Evolutionary conservation across 164 flowering plant genomes (phyloP).

Genomic region (Macadamia integrifolia): DNA sequence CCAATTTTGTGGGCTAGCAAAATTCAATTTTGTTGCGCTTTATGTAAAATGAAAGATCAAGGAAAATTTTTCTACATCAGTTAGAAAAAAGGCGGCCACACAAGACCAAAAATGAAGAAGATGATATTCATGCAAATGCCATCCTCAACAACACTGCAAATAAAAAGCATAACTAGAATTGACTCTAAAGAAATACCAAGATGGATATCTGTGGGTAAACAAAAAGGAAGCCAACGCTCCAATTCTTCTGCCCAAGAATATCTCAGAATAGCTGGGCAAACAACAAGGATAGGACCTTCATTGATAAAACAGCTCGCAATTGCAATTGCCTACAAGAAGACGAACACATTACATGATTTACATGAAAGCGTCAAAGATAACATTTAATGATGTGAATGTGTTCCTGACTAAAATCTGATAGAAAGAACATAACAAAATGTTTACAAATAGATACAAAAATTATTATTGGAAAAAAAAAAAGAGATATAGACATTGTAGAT

Average conservation of each 20-base stretch:
- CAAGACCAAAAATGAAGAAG: too few species aligned
- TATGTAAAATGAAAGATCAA: too few species aligned
- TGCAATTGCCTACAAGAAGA: conserved; percentile 71
- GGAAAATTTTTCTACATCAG: too few species aligned
- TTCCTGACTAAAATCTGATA: background rate
- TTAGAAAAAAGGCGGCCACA: too few species aligned
- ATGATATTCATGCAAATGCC: too few species aligned
- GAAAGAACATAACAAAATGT: conserved; percentile 1
- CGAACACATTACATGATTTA: conserved; percentile 2
- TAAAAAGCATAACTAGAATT: background rate
- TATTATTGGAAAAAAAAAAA: background rate
- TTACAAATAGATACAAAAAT: background rate
- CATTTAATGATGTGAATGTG: background rate
- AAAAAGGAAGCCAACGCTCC: conserved; percentile 90
- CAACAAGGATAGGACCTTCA: conserved; percentile 86
- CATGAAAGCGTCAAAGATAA: conserved; percentile 1
- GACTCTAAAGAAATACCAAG: conserved; percentile 44
- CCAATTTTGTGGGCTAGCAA: too few species aligned
- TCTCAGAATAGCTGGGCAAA: conserved; percentile 93
- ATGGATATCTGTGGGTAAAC: conserved; percentile 84
- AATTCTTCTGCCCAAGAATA: conserved; percentile 95
- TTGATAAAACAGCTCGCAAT: conserved; percentile 77
- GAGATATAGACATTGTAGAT: background rate
- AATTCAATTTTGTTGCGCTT: too few species aligned
- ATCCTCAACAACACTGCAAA: background rate